A percentile compares a stretch with the other conserved stretches of the same genome.
Conservation (phyloP, 345 rosid species). For the Hibiscus tridactylites region DNA sequence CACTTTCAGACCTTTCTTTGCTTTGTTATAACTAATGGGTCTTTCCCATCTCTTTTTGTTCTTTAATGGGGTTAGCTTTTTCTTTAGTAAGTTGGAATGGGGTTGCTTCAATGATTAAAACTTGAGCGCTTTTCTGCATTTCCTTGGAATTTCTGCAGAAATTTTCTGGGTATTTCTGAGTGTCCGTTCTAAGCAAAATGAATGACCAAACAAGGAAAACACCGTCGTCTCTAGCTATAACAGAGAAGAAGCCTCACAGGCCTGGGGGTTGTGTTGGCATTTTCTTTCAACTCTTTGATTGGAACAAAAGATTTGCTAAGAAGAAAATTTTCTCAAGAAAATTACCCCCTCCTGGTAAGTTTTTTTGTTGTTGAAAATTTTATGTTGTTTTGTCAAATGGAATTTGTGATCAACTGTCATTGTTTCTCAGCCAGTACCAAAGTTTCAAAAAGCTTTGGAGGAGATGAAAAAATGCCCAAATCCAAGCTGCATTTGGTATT, state of each 20-base stretch:
- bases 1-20: conserved; percentile 13
- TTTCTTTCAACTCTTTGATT: conserved; percentile 82
- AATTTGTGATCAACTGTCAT: neutral
- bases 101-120: neutral
- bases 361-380: neutral
- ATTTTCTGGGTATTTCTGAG: conserved; percentile 2
- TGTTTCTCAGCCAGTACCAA: conserved; percentile 39
- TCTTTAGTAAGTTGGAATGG: neutral
- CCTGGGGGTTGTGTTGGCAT: conserved; percentile 85
- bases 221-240: conserved; percentile 43
- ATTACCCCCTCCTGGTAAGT: conserved; percentile 63
- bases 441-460: conserved; percentile 53
- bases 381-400: neutral
- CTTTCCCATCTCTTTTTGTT: neutral
- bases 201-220: conserved; percentile 36
- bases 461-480: conserved; percentile 81
- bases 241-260: conserved; percentile 57
- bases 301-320: conserved; percentile 84
- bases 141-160: neutral
- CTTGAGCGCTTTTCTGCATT: neutral
- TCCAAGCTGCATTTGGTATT: conserved; percentile 62
- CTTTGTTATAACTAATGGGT: neutral
- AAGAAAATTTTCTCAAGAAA: conserved; percentile 70
- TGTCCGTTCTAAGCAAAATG: conserved; percentile 32
- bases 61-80: conserved; percentile 16